Evolutionary conservation across 768 basidiomycete species (phyloP).

Genomic region (Fomitopsis pulvina): DNA sequence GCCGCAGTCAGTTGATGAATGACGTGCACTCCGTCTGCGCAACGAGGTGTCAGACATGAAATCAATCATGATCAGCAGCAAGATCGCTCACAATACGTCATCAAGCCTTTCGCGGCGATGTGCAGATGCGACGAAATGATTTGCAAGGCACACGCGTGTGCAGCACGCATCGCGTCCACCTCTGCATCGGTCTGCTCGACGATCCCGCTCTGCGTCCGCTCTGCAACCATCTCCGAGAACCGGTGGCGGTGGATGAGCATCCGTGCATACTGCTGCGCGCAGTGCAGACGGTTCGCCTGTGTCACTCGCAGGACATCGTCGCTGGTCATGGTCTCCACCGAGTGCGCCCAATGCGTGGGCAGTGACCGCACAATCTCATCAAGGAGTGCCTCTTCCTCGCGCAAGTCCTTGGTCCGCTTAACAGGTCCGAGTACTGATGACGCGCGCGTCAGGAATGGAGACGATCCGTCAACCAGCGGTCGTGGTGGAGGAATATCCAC

Average conservation of each 20-base stretch:
- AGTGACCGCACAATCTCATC: slow-evolving; percentile 72
- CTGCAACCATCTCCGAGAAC: slow-evolving; percentile 71
- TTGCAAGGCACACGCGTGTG: slow-evolving; percentile 72
- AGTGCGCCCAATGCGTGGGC: slow-evolving; percentile 75
- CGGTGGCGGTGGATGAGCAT: slow-evolving; percentile 88
- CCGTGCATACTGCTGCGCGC: slow-evolving; percentile 80
- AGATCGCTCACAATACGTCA: slow-evolving; percentile 83
- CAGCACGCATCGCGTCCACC: slow-evolving; percentile 68
- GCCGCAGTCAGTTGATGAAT: slow-evolving; percentile 95
- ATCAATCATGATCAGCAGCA: neutral
- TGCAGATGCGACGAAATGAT: slow-evolving; percentile 80
- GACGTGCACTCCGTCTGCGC: slow-evolving; percentile 84
- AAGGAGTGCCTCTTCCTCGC: slow-evolving; percentile 74
- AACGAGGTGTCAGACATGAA: slow-evolving; percentile 9
- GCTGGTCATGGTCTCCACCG: slow-evolving; percentile 71
- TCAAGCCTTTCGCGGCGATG: slow-evolving; percentile 80
- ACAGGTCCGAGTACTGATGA: slow-evolving; percentile 60
- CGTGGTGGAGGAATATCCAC: slow-evolving; percentile 75
- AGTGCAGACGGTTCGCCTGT: slow-evolving; percentile 82
- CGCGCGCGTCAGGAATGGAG: slow-evolving; percentile 74
- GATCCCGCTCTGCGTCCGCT: slow-evolving; percentile 42
- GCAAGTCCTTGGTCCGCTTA: slow-evolving; percentile 54
- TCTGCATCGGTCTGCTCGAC: slow-evolving; percentile 65
- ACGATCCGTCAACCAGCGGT: slow-evolving; percentile 45
- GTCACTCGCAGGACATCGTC: slow-evolving; percentile 87